Base-by-base conservation (phyloP, 192 early-diverging fungal species). In the Umbelopsis ramanniana region DNA sequence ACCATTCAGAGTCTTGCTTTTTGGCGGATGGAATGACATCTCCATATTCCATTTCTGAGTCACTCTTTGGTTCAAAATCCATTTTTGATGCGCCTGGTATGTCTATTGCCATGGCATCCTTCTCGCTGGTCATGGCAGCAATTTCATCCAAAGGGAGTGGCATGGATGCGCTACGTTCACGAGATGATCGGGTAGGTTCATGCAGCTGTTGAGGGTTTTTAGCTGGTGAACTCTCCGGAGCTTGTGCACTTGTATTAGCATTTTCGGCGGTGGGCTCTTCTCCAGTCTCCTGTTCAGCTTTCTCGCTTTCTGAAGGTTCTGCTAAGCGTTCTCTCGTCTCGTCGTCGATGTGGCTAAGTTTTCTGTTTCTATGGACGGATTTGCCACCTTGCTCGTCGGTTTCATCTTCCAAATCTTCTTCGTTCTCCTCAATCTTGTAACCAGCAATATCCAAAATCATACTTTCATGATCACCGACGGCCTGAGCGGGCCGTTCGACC, bases 361-460 rank as follows among this genome's bases (percentile, higher is more conserved):
- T 37, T n/a, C 19, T 63, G 57, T 63, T 22, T 54, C 14, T 63
- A 35, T 63, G 57, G 1, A 50, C 15, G 53, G 37, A 29, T 43
- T 75, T 53, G 24, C 10, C 22, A 68, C 12, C 73, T 8, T 77
- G 60, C 29, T 71, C 57, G 15, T 46, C 68, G 14, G 68, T 68
- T 50, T 73, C 70, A 17, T 26, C n/a, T 19, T 35, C 24, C n/a
- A 5, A 23, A 52, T 74, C 60, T 4, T 46, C 6, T 12, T 47
- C 66, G 10, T 63, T 46, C 6, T 68, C 24, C 43, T 82, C 77
- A 12, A 80, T 83, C 52, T 86, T 84, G 66, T 86, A 86, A 66
- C 83, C 83, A 22, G 83, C 81, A 72, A 84, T 86, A 68, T 85
- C 83, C 17, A 85, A 74, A 40, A 86, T 52, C n/a, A 83, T 78